Percentiles rank a stretch among this genome's conserved stretches.
phyloP scores from a whole-genome alignment of 495 filamentous ascomycete genomes.

The Penicillium parvum region DNA sequence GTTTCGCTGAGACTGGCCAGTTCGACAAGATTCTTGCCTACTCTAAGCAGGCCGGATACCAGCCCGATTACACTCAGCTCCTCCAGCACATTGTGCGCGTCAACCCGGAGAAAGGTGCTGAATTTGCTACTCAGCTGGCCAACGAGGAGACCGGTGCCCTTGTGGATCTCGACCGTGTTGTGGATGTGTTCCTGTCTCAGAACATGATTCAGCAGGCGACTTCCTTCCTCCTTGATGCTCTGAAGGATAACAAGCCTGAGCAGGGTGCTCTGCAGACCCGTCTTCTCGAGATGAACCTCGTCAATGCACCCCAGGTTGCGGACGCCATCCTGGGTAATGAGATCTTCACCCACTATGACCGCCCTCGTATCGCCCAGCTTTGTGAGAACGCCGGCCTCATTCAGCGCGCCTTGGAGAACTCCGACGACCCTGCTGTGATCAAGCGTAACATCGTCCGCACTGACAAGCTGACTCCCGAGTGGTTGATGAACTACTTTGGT shows the following conservation, averaged over 20 bases:
- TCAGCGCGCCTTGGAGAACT: slow-evolving; percentile 90
- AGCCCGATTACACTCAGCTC: slow-evolving; percentile 85
- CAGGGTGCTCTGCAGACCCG: slow-evolving; percentile 91
- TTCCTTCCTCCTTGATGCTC: slow-evolving; percentile 89
- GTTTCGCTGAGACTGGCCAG: slow-evolving; percentile 90
- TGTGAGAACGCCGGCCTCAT: slow-evolving; percentile 87
- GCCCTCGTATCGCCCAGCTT: slow-evolving; percentile 74
- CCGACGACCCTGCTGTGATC: slow-evolving; percentile 82
- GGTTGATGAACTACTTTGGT: slow-evolving; percentile 88
- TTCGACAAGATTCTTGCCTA: slow-evolving; percentile 95
- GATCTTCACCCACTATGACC: slow-evolving; percentile 96
- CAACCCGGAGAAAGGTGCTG: slow-evolving; percentile 90
- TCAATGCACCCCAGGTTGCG: slow-evolving; percentile 94
- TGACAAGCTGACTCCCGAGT: slow-evolving; percentile 81
- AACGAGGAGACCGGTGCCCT: slow-evolving; percentile 79
- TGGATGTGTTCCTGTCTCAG: slow-evolving; percentile 96
- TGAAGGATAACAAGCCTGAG: slow-evolving; percentile 91
- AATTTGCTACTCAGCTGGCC: slow-evolving; percentile 85
- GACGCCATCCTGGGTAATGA: slow-evolving; percentile 96
- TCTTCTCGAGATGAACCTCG: slow-evolving; percentile 94
- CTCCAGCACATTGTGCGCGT: slow-evolving; percentile 88
- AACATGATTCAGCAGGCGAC: slow-evolving; percentile 97
- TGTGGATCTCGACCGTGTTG: slow-evolving; percentile 89
- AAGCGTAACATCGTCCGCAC: slow-evolving; percentile 83
- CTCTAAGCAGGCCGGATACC: slow-evolving; percentile 74